Evolutionary conservation across 1,284 basidiomycete species (phyloP).

Genomic region (Ceratobasidium sp.): DNA sequence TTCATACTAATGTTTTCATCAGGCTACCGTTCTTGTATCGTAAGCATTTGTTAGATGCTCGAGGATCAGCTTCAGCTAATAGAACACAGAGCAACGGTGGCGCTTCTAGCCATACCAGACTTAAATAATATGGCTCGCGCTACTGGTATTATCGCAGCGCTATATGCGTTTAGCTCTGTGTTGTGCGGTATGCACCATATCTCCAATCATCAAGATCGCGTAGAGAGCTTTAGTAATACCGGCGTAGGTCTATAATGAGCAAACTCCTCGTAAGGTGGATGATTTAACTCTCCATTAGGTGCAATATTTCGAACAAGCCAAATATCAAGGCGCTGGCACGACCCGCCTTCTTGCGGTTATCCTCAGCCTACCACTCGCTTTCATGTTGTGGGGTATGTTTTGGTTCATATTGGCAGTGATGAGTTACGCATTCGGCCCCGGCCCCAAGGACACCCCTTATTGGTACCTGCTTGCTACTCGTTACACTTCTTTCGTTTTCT

Average conservation of each 20-base stretch:
- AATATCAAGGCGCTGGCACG: neutral
- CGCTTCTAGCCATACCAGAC: neutral
- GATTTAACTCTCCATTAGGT: neutral
- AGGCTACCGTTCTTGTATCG: constrained; percentile 16
- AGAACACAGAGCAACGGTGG: constrained; percentile 3
- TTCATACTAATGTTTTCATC: neutral
- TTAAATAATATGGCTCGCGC: neutral
- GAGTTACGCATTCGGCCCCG: neutral
- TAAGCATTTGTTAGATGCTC: neutral
- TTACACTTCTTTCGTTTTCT: neutral
- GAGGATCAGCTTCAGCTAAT: too few species aligned
- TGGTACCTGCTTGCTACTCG: neutral
- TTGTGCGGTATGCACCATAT: neutral
- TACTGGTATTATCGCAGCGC: neutral
- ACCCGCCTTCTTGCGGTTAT: constrained; percentile 3
- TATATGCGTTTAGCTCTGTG: constrained; percentile 4
- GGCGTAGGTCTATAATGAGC: neutral
- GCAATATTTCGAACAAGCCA: constrained; percentile 3
- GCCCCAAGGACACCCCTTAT: neutral
- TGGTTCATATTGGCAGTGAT: neutral
- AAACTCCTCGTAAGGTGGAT: neutral
- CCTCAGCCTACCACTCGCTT: neutral
- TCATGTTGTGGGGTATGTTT: constrained; percentile 16
- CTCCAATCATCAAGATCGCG: neutral
- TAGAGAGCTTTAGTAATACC: neutral